Conservation (phyloP, 768 basidiomycete species). For the Boletus rufocinnamomeus region DNA sequence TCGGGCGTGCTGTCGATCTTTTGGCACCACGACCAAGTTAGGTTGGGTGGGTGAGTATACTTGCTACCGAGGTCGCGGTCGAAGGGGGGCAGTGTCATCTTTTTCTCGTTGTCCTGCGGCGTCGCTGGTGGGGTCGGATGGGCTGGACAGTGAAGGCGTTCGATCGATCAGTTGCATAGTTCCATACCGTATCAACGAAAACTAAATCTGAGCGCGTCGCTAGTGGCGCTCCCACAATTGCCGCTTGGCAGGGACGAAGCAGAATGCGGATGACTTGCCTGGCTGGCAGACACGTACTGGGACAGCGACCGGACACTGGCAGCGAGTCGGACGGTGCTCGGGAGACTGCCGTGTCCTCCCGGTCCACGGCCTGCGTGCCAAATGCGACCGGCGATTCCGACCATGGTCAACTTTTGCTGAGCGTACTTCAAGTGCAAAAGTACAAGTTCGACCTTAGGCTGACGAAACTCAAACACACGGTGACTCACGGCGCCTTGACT, state of each 20-base stretch:
- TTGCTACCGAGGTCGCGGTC: conserved; percentile 12
- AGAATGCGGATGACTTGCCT: background rate
- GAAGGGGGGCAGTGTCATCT: conserved; percentile 28
- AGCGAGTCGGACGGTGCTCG: background rate
- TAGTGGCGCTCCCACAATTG: background rate
- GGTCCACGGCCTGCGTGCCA: background rate
- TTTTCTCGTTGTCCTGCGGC: background rate
- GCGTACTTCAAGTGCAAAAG: too few relatives aligned
- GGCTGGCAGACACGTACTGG: background rate
- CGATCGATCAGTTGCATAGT: background rate
- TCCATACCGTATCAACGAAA: background rate
- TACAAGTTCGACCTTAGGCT: too few relatives aligned
- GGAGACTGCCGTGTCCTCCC: background rate
- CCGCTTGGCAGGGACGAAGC: background rate
- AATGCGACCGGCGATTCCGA: background rate
- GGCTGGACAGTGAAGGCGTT: too few relatives aligned
- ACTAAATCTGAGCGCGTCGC: background rate
- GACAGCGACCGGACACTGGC: background rate
- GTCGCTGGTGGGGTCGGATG: background rate
- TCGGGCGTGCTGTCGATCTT: conserved; percentile 24
- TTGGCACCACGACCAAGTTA: conserved; percentile 34
- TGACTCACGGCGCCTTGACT: too few relatives aligned
- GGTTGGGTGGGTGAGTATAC: conserved; percentile 35
- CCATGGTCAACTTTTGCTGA: background rate
- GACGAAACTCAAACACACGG: too few relatives aligned